Base-by-base conservation (phyloP, 148 eudicot species). In the Silene latifolia region DNA sequence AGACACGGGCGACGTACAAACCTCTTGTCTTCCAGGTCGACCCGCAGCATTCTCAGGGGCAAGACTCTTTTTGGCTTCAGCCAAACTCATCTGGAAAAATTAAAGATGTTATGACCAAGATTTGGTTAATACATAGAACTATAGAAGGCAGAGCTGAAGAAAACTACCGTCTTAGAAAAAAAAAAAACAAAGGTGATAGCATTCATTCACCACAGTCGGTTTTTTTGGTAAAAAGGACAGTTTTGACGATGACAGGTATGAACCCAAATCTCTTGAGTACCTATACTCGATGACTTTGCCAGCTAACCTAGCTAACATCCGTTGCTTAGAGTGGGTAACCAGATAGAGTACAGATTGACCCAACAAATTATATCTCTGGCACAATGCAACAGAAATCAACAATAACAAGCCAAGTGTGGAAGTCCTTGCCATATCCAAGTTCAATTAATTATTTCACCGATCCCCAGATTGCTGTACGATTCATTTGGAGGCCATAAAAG, bases 61-160 rank as follows among this genome's bases (percentile, higher is more conserved):
- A 18, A 86, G 83, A 74, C 85, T 82, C 79, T 67, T 77, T 76
- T 82, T 83, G 61, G 89, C 84, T 74, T 82, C 86, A 67, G 84
- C 85, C 69, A 87, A 80, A 79, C 84, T 83, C 72, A 63, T 84
- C 89, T 83, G 82, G 53, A 77, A 57, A 46, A 61, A 20, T 12
- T 58, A 17, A 24, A 57, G 47, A 75, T 62, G 77, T 51, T 75
- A 47, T 14, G 66, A 60, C 4, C 44, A 39, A 39, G 8, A 39
- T 39, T 39, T 39, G 44, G 9, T 39, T 0, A 39, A 39, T 39
- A 39, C 44, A 39, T 39, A 39, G 39, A 35, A 35, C 39, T 35
- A 35, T 35, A 35, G 8, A 39, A 39, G 44, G 44, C 44, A 32
- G 35, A 32, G 5, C 5, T 32, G 5, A 32, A 32, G 35, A 32